Evolutionary conservation across 2,329 filamentous ascomycete species (phyloP), one percentile per base, ranked within the genome.

Genomic region (Aspergillus puulaauensis): DNA sequence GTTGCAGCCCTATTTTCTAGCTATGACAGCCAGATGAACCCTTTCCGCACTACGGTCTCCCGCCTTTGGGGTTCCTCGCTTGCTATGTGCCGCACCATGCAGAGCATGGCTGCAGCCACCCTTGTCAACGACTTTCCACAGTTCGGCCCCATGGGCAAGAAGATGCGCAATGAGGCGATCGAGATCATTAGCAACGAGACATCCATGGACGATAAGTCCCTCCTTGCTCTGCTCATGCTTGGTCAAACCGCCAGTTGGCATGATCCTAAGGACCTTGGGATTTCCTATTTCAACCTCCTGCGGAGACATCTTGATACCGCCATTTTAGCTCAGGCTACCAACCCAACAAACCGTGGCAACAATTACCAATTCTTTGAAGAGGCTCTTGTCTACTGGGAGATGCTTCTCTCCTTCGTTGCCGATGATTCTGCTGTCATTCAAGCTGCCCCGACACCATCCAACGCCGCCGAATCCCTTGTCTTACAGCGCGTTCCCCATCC

Each of bases 91-190:
- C 84, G 82, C 47, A 83, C 83, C 2, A 84, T 86, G 46, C 84
- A 86, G 63, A 86, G 84, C 61, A 87, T 87, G 84, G 83, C 84
- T 1, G 83, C 84, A 8, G 84, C 84, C 3, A 84, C 84, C 19
- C 73, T 87, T 0, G 80, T 83, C 1, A 83, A 85, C 65, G 76
- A 83, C 54, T 84, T 83, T 55, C 83, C 79, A 4, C 77, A 78
- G 52, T 84, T 82, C 75, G 79, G 74, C 23, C 75, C 73, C 8
- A 76, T 79, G 24, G 83, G 79, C 6, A 71, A 77, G 24, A 80
- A 79, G 62, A 80, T 81, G 73, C 83, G 81, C 58, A 75, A 75
- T 55, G 82, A 84, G 64, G 80, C 80, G 4, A 75, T 81, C 27
- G 78, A 80, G 17, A 79, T 79, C n/a, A 75, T 84, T 6, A 78